A percentile compares a stretch with the other conserved stretches of the same genome.
phyloP scores from a whole-genome alignment of 2,329 filamentous ascomycete species.

The Calonectria henricotiae region DNA sequence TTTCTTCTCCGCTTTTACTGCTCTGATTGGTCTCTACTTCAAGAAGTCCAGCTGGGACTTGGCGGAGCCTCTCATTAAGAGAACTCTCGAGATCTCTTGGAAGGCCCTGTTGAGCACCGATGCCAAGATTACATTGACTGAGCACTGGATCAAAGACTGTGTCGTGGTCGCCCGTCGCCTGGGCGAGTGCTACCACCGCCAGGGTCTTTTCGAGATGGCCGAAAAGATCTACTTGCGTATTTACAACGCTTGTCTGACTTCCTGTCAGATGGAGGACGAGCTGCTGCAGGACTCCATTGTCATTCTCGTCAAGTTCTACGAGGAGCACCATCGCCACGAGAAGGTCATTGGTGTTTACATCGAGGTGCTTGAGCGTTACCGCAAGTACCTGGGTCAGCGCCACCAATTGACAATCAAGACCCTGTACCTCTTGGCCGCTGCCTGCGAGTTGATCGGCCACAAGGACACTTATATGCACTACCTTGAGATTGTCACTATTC shows the following conservation, averaged over 20 bases:
- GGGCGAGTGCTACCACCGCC: constrained; percentile 57
- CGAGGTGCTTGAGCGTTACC: constrained; percentile 57
- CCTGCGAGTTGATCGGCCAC: constrained; percentile 50
- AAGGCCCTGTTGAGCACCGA: constrained; percentile 57
- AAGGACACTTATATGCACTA: constrained; percentile 58
- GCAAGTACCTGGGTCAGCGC: constrained; percentile 43
- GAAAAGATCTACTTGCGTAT: constrained; percentile 59
- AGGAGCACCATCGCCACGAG: constrained; percentile 59
- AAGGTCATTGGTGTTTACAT: constrained; percentile 58
- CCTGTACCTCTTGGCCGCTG: constrained; percentile 52
- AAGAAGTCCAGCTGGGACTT: constrained; percentile 56
- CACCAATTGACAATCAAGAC: constrained; percentile 58
- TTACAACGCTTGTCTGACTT: constrained; percentile 56
- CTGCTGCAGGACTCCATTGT: constrained; percentile 52
- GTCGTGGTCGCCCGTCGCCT: constrained; percentile 56
- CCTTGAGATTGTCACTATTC: constrained; percentile 57
- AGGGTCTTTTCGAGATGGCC: constrained; percentile 58
- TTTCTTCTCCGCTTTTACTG: constrained; percentile 58
- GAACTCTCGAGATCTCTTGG: constrained; percentile 60
- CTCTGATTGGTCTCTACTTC: constrained; percentile 56
- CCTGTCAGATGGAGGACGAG: constrained; percentile 54
- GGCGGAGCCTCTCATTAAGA: constrained; percentile 56
- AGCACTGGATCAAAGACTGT: constrained; percentile 55
- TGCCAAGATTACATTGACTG: constrained; percentile 52
- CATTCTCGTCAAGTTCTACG: constrained; percentile 56